These are phyloP conservation scores for Xylariales sp. DNA, from an alignment of 2,329 filamentous ascomycete species.

Conservation along the genomic window DNA sequence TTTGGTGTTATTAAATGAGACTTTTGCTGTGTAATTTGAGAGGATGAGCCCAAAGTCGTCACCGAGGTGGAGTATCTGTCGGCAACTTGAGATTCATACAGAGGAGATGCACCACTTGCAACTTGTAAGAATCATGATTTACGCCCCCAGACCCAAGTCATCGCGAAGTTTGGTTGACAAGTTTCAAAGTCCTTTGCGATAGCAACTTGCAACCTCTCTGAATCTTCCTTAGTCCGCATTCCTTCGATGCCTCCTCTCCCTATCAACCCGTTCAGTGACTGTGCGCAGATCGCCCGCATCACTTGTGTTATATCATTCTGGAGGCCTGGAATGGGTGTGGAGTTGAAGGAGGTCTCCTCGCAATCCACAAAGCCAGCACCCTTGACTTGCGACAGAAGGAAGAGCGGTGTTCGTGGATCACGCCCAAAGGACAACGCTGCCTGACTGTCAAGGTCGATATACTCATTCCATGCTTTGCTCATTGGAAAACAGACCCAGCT, in stretches of 20 bases:
- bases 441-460: not conserved
- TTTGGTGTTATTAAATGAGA: too few relatives aligned
- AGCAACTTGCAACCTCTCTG: not conserved
- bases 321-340: not conserved
- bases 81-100: not conserved
- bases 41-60: too few relatives aligned
- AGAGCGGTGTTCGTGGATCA: not conserved
- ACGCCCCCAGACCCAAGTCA: not conserved
- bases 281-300: not conserved
- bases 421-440: not conserved
- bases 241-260: not conserved
- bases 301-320: not conserved
- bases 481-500: not conserved
- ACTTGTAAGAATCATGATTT: not conserved
- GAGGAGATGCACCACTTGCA: not conserved
- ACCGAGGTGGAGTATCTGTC: too few relatives aligned
- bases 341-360: not conserved
- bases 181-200: not conserved
- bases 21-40: too few relatives aligned
- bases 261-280: not conserved
- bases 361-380: not conserved
- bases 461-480: not conserved
- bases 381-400: not conserved
- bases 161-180: not conserved
- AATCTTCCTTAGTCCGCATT: not conserved